Base-by-base conservation (phyloP, 2,329 filamentous ascomycete genomes). In the Colletotrichum shisoi region DNA sequence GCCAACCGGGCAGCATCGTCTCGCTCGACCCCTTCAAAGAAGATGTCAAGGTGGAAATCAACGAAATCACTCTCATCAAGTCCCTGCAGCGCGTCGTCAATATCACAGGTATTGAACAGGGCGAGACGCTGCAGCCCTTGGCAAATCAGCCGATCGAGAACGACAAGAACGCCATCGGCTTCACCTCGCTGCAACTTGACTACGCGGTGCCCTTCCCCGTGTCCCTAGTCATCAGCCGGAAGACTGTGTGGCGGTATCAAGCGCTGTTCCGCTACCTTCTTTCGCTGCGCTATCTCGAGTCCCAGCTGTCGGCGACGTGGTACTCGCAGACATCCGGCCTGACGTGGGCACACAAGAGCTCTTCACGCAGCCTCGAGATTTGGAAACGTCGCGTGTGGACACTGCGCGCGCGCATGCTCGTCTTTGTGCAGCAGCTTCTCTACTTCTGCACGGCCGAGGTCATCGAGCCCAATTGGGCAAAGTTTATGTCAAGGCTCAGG, bases 361-460 rank as follows among this genome's bases (percentile, higher is more conserved):
- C 88, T 4, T 88, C 89, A 71, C 85, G 85, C 52, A 85, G 86
- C 37, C 85, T 98, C 13, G 94, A 97, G 78, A 86, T 91, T 62
- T 98, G 92, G 93, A 99, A 99, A 77, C 87, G 94, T 46, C 86
- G 92, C 37, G 93, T 94, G 0, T 98, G 93, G 90, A 97, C 93
- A 3, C 80, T 99, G 64, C 87, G 95, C 40, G 93, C 94, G 3
- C 88, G 95, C 54, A 99, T 99, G 95, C 84, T 98, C 9, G 92
- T 97, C 9, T 99, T 98, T 75, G 93, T 98, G 2, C 95, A 99
- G 78, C 95, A 99, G 76, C 83, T 98, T 44, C 85, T 97, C 6
- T 99, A 98, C 78, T 99, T 97, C 76, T 98, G 93, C 79, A 98
- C 95, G 0, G 89, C 93, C 1, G 95, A 99, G 78, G 95, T 99